Base-by-base conservation (phyloP, 495 filamentous ascomycete species). In the Aspergillus sclerotioniger region DNA sequence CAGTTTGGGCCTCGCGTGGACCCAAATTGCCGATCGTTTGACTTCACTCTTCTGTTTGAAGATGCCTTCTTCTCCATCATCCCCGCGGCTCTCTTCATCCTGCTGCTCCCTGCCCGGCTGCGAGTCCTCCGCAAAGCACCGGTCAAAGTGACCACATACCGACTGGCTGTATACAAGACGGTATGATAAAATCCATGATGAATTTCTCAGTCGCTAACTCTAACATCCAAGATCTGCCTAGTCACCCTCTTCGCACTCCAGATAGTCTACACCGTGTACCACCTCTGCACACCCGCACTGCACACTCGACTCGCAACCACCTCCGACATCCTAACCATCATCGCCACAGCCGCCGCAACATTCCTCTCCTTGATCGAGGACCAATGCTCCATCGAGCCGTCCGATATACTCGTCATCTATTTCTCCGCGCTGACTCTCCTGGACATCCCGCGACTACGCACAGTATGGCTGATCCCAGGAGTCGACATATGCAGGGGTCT, bases 41-140 rank as follows among this genome's bases (percentile, higher is more conserved):
- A 75, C 55, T 75, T 73, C 51, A 75, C 67, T 13, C 56, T 75
- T 1, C 61, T 69, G 16, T 73, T 75, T 21, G 69, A 75, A 54
- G 67, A 75, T 60, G 58, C 48, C 56, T 61, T 71, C 50, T 71
- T 74, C 52, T 41, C 58, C 5, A 28, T 59, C 8, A 21, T 71
- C 5, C 72, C 69, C 3, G 65, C 74, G 0, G 60, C 44, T 13
- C 0, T 70, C 1, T 71, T 76, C 21, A 56, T 77, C 6, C 2
- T 76, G 16, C 29, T 67, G 2, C 15, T 65, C 0, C 59, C 61
- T n/a, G 25, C 46, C 19, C 64, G 70, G 21, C 58, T 74, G 1
- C 48, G 51, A 41, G 21, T 50, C 15, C 59, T 76, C 39, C 43
- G 60, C 19, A 68, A 53, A 15, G 52, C 53, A 3, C 62, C 65